A percentile compares a stretch with the other conserved stretches of the same genome.
Conservation (phyloP, 2,329 filamentous ascomycete genomes). For the Lecanoromycetidae sp. region DNA sequence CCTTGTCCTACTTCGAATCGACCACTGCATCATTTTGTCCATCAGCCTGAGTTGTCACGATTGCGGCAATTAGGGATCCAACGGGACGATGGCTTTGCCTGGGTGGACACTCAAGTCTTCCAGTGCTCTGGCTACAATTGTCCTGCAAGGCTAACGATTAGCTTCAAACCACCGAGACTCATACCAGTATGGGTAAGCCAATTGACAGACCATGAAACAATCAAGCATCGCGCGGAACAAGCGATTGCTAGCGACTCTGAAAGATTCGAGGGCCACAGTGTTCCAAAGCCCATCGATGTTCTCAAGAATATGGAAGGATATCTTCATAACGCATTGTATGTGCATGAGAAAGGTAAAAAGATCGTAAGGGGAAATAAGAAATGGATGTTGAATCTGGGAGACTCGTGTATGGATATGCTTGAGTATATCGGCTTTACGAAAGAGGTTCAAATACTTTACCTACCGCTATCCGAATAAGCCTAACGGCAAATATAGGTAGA, state of each 20-base stretch:
- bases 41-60: constrained; percentile 19
- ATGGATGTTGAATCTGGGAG: constrained; percentile 51
- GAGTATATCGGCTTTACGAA: constrained; percentile 45
- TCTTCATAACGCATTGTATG: constrained; percentile 44
- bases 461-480: not conserved
- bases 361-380: constrained; percentile 52
- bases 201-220: constrained; percentile 41
- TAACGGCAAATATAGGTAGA: constrained; percentile 22
- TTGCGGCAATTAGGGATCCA: not conserved
- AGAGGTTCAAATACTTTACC: constrained; percentile 19
- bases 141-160: constrained; percentile 40
- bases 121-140: constrained; percentile 49
- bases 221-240: constrained; percentile 43
- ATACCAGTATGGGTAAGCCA: constrained; percentile 28
- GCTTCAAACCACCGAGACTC: constrained; percentile 42
- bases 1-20: constrained; percentile 38
- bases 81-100: not conserved
- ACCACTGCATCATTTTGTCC: constrained; percentile 52
- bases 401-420: constrained; percentile 45
- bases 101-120: constrained; percentile 32
- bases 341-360: constrained; percentile 37
- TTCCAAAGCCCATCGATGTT: constrained; percentile 42
- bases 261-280: constrained; percentile 40
- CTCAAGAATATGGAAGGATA: constrained; percentile 48
- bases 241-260: constrained; percentile 41